Base-by-base conservation (phyloP, 2,329 filamentous ascomycete species). In the Emydomyces testavorans region DNA sequence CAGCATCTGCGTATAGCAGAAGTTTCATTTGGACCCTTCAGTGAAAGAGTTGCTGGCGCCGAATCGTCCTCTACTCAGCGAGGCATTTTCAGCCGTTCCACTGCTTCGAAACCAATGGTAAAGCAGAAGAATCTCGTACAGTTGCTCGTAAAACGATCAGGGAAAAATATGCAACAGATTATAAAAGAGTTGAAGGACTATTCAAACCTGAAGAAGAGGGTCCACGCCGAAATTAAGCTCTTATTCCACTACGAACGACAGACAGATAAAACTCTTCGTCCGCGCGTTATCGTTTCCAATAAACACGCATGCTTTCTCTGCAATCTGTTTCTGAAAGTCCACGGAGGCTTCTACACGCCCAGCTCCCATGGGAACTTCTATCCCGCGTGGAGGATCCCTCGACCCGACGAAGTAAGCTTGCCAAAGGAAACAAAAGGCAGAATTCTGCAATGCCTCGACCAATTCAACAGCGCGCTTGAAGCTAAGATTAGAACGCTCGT, bases 231-330 rank as follows among this genome's bases (percentile, higher is more conserved):
- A 43, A 45, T 53, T 10, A 41, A 53, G 36, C 46, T 53, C 16
- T 23, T 53, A n/a, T 49, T 50, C 23, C 44, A 49, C 34, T 53
- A 53, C 26, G 49, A 53, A 39, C n/a, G 24, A 11, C 38, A 41
- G 21, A 41, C 7, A 18, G n/a, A 41, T 41, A 16, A 7, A 11
- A 11, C 8, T 6, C 11, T 24, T 24, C 35, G 31, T 6, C 49
- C 46, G 2, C 50, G 52, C 8, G 24, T 53, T 31, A 53, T 53
- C 16, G 37, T 20, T 24, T 51, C 52, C 3, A 53, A 42, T 32
- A 53, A 53, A 43, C 45, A 35, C 16, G 45, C 52, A 28, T 53
- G 52, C 28, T 53, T 49, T 44, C 34, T 52, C 4, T 53, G 49
- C 32, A 38, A 51, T n/a, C 31, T 51, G 20, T 46, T 53, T 8